Evolutionary conservation across 2,329 filamentous ascomycete species (phyloP).

Genomic region (Lachnellula willkommii): DNA sequence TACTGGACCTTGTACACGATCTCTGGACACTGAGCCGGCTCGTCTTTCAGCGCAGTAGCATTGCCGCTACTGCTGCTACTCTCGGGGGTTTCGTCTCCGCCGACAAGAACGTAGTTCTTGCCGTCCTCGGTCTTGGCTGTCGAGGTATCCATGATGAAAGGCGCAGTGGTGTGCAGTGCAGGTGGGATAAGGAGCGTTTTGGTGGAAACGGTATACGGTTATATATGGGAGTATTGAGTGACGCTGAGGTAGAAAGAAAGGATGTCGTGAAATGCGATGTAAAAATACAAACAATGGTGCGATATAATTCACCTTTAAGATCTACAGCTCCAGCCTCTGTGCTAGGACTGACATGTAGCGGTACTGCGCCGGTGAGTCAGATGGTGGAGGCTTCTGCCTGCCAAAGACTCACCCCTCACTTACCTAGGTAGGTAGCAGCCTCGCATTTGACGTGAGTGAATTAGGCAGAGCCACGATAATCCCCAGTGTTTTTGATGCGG

Average conservation of each 20-base stretch:
- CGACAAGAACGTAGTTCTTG: background rate
- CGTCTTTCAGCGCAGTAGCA: constrained; percentile 9
- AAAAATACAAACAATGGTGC: background rate
- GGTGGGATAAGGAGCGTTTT: too few species aligned
- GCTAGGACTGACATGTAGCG: background rate
- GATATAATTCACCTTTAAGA: background rate
- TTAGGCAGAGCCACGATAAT: too few species aligned
- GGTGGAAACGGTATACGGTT: too few species aligned
- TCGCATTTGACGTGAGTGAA: constrained; percentile 6
- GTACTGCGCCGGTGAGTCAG: too few species aligned
- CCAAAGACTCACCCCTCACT: background rate
- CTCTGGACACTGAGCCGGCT: constrained; percentile 14
- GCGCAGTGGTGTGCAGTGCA: too few species aligned
- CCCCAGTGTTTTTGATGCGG: too few species aligned
- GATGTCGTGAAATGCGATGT: background rate
- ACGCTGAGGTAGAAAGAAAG: background rate
- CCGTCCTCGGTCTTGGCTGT: background rate
- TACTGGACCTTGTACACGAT: constrained; percentile 23
- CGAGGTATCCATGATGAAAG: background rate
- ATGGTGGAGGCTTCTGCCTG: background rate
- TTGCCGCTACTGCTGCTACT: constrained; percentile 3
- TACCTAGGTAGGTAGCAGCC: background rate
- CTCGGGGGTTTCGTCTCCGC: background rate
- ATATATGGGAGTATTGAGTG: background rate
- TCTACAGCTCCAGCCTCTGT: background rate